Base-by-base conservation (phyloP, 2,329 filamentous ascomycete species). In the Alternaria sp. region DNA sequence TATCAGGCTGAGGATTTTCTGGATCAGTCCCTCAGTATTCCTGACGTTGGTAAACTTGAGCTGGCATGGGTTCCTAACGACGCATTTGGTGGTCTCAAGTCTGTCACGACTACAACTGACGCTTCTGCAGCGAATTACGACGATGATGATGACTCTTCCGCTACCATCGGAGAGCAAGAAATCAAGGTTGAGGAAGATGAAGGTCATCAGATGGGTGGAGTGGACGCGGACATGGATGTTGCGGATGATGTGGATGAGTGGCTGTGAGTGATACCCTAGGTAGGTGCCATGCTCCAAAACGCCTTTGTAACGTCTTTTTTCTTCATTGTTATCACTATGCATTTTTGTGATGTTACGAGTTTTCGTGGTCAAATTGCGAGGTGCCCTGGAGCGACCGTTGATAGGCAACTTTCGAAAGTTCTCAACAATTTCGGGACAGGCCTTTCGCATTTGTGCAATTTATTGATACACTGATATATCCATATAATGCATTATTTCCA, bases 1-100 rank as follows among this genome's bases (percentile, higher is more conserved):
- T 84, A 80, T 53, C 89, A 90, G 14, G 92, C 90, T 4, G 92
- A 94, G 74, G 88, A 85, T 65, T 86, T 87, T 69, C 82, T 85
- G 28, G 79, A 87, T n/a, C 75, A 85, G 48, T 83, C 83, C 46
- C 84, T 84, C 44, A 80, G 85, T 20, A 86, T 93, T 41, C 87
- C 89, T 0, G 86, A 87, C 7, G 79, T 92, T 11, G 88, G 86
- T 43, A 85, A 85, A 46, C 82, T 93, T 12, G 88, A 92, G 56
- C 76, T 92, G 40, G 77, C 85, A 1, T 94, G 92, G 92, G 83
- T 85, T n/a, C 65, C 73, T 9, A 78, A 78, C 34, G 66, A 70
- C 36, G 68, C 65, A 2, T 65, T 69, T 27, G 66, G 63, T 18
- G 64, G 65, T 7, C 49, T 69, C 11, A 52, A 57, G 44, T 50